Conservation (phyloP, 805 yeast species). For the Metschnikowia gelsemii region DNA sequence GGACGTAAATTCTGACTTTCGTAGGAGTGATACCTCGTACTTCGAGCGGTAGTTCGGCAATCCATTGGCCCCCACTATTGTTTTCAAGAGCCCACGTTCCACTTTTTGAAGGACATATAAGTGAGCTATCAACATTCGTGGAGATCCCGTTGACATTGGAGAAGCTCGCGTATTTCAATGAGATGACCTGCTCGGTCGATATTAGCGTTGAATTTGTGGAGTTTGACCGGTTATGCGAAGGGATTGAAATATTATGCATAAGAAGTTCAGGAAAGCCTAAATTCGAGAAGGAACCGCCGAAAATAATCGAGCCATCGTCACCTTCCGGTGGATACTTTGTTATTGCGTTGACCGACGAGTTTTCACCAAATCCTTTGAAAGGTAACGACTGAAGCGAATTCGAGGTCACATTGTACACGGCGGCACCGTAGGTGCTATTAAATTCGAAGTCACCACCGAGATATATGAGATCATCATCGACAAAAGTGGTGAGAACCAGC, state of each 20-base stretch:
- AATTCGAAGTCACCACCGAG: conserved; percentile 77
- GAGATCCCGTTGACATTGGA: conserved; percentile 44
- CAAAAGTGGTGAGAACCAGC: conserved; percentile 36
- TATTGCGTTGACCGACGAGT: conserved; percentile 63
- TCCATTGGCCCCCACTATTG: conserved; percentile 61
- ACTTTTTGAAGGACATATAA: conserved; percentile 60
- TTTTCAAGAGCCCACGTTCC: conserved; percentile 53
- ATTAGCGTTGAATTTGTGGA: conserved; percentile 39
- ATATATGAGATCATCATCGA: conserved; percentile 51
- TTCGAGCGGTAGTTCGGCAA: conserved; percentile 54
- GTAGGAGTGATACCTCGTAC: conserved; percentile 54
- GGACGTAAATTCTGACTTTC: conserved; percentile 68
- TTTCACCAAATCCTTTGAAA: conserved; percentile 73
- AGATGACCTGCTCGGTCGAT: conserved; percentile 60
- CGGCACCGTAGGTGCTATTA: conserved; percentile 55
- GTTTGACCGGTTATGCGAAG: conserved; percentile 27
- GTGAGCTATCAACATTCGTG: conserved; percentile 26
- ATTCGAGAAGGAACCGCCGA: conserved; percentile 74
- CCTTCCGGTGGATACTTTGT: conserved; percentile 38
- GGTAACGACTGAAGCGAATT: conserved; percentile 48
- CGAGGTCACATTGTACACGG: conserved; percentile 56
- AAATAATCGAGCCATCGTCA: conserved; percentile 53
- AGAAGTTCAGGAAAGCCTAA: conserved; percentile 53
- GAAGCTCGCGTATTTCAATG: conserved; percentile 56
- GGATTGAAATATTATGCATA: conserved; percentile 30